Evolutionary conservation across 2,329 filamentous ascomycete species (phyloP), one percentile per base, ranked within the genome.

Genomic region (Colletotrichum magnum): DNA sequence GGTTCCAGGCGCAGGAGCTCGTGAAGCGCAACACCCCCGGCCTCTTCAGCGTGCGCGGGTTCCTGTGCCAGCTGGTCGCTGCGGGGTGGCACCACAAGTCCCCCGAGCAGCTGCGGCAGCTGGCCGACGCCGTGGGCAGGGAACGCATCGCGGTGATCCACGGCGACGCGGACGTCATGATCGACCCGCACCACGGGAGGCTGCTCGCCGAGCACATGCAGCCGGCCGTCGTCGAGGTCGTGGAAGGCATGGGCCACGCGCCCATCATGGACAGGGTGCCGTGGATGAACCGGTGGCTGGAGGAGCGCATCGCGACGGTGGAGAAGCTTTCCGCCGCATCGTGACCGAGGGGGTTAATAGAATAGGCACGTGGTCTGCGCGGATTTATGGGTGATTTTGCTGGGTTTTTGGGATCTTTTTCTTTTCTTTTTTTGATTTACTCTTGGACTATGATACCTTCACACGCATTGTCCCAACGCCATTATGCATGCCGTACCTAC

Each of bases 21-120:
- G 84, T 83, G 75, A 97, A 97, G 83, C 86, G 92, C 18, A 81
- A 84, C 16, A 86, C 92, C 67, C 81, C 85, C 1, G 81, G 84
- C 1, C 83, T 83, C 6, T 95, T 94, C 77, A 88, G 87, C 4
- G 85, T 84, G 54, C 84, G 83, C 39, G 93, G 93, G 1, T 94
- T 96, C 78, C 77, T 96, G 39, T 84, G 93, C 73, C 94, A 97
- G 82, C 87, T 93, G 3, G 84, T 94, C 58, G 94, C 94, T 1
- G 93, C 92, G 0, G 92, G 90, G 0, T 93, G 93, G 88, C 94
- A 97, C 79, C 83, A 89, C 79, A 97, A 97, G 84, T 89, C 86
- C 13, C 78, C 87, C 0, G 86, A 82, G 68, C 91, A 97, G 80
- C 80, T 97, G 53, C 81, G 81, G 72, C 82, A 86, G 70, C 84